These are phyloP conservation scores for Vigna mungo DNA, from an alignment of 306 rosid genomes.

Conservation along the genomic window DNA sequence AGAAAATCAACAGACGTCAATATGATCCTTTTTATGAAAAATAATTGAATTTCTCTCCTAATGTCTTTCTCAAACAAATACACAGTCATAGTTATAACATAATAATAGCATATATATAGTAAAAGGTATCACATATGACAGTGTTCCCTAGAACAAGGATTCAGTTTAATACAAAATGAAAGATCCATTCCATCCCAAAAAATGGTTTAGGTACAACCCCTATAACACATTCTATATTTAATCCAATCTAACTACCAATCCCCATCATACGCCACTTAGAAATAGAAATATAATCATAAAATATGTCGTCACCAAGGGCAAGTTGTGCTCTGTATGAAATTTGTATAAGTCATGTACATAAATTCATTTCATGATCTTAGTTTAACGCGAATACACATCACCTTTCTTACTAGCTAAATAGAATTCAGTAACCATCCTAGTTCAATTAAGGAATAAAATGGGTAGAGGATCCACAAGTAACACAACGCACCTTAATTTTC, in stretches of 20 bases:
- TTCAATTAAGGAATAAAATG: conserved; percentile 3
- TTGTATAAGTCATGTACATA: background rate
- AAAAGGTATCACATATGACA: conserved; percentile 15
- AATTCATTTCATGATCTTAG: conserved; percentile 34
- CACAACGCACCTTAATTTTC: conserved; percentile 71
- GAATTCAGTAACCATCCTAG: background rate
- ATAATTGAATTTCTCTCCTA: conserved; percentile 13
- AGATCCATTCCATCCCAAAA: conserved; percentile 15
- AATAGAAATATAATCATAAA: conserved; percentile 18
- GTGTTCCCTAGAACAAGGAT: conserved; percentile 20
- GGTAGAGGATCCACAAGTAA: conserved; percentile 22
- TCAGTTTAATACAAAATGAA: conserved; percentile 21
- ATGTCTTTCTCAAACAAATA: background rate
- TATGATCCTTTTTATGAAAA: conserved; percentile 21
- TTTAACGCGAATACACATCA: background rate
- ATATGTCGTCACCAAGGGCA: conserved; percentile 3
- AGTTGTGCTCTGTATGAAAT: conserved; percentile 3
- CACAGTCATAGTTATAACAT: conserved; percentile 7
- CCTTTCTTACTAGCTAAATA: background rate
- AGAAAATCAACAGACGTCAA: background rate
- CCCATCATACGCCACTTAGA: conserved; percentile 2
- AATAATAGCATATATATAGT: conserved; percentile 21
- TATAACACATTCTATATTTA: background rate
- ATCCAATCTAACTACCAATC: conserved; percentile 11
- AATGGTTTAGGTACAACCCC: too few species aligned